Base-by-base conservation (phyloP, 768 basidiomycete genomes). In the Leccinum fibrillosum region DNA sequence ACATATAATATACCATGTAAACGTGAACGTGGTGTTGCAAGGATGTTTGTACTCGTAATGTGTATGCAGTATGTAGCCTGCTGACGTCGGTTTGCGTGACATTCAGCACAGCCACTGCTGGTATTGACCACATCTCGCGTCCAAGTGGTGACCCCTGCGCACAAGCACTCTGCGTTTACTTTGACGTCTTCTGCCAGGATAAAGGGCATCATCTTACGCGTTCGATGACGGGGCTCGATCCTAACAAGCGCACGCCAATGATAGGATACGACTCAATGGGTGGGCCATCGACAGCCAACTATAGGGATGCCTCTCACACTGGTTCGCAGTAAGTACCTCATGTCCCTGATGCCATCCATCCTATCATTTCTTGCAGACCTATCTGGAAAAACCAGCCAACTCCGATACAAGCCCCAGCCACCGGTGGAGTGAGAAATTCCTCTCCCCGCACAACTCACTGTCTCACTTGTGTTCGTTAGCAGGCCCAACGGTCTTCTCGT, bases 241-340 rank as follows among this genome's bases (percentile, higher is more conserved):
- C 61, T 51, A 53, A 61, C 53, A 62, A 62, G 55, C 49, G 26
- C 52, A 62, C 60, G 13, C 21, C 62, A 47, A 12, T 11, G 49
- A 45, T 57, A 54, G 52, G 58, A 12, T 59, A 64, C 48, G 65
- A 58, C 13, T 49, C 60, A 3, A n/a, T 35, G 19, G 11, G 58
- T 37, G 54, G 35, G 3, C 62, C 67, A 32, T 32, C 11, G 30
- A 32, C 30, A 55, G 49, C 52, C 52, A 70, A 68, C 62, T 49
- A 59, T 50, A 74, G 72, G 64, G 72, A 73, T 47, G 74, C 71
- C 48, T 72, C 73, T 13, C 56, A 49, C 52, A 21, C 52, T 34
- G 32, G 12, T 37, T 52, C 62, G 4, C 9, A 17, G 72, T 67
- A 57, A 62, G 70, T 59, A 5, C 17, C n/a, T 52, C 45, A n/a